Evolutionary conservation across 495 filamentous ascomycete genomes (phyloP), one percentile per base, ranked within the genome.

Genomic region (Recurvomyces mirabilis): DNA sequence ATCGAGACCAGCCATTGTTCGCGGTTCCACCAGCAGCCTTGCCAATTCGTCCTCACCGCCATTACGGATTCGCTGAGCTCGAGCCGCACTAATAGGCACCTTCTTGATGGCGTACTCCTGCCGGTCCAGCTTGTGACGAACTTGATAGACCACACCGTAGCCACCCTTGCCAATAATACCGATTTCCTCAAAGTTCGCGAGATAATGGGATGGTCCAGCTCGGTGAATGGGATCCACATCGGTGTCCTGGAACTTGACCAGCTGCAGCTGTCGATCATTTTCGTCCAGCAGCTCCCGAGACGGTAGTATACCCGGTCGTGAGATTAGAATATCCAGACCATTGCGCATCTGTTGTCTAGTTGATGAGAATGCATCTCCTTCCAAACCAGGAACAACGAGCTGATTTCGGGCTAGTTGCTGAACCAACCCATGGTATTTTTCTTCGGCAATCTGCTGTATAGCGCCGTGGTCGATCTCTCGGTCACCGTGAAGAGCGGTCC

Each of bases 41-140:
- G 62, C 58, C 34, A 65, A 46, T 33, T 65, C 62, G 10, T 46
- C 7, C 11, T 53, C 33, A 11, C 57, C 55, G 7, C 46, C 12
- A 11, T 49, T 35, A 24, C 60, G 42, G 18, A 63, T 59, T 17
- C 43, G 53, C 24, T 52, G 47, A 4, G 61, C 13, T 2, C 52
- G 47, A 13, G 40, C 33, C 3, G 39, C 14, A 18, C 51, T 54
- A 5, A 71, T 43, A 9, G 54, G 51, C 24, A 70, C 62, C 30
- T 64, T 60, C 43, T 71, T 71, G 21, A 71, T 53, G 3, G 68
- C 68, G 47, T 71, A 71, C 25, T 56, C 44, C 1, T 42, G 41
- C 0, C 52, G 44, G 43, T 69, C 67, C 3, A 71, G 49, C 6
- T 46, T 48, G 41, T 69, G 53, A 14, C 36, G 26, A 0, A 57